A percentile compares a stretch with the other conserved stretches of the same genome.
These are phyloP conservation scores for Neophaeococcomyces aloes DNA, from an alignment of 2,329 filamentous ascomycete genomes.

Conservation along the genomic window DNA sequence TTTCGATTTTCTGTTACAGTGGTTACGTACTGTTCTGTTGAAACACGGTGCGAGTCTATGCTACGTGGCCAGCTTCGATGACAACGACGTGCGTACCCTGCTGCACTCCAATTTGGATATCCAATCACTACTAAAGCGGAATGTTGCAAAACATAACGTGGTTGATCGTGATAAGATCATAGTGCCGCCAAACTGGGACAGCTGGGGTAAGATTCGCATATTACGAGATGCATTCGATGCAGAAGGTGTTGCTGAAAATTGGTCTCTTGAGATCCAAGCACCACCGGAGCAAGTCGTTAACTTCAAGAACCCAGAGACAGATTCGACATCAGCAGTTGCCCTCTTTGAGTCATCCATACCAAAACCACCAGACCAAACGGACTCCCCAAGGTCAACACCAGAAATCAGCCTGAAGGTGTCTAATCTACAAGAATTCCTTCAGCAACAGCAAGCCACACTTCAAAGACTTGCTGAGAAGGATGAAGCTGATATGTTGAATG, in stretches of 20 bases:
- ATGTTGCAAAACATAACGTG: conserved; percentile 76
- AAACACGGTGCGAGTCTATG: conserved; percentile 82
- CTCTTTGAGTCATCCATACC: conserved; percentile 4
- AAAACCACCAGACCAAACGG: conserved; percentile 24
- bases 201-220: conserved; percentile 92
- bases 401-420: conserved; percentile 44
- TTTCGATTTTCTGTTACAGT: conserved; percentile 92
- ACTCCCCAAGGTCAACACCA: conserved; percentile 24
- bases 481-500: conserved; percentile 29
- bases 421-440: conserved; percentile 68
- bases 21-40: conserved; percentile 75
- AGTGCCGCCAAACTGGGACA: conserved; percentile 95
- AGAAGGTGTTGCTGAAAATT: conserved; percentile 71
- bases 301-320: conserved; percentile 23
- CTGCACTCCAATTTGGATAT: conserved; percentile 80
- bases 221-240: conserved; percentile 86
- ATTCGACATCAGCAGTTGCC: conserved; percentile 13
- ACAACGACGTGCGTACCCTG: conserved; percentile 66
- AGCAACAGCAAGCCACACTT: conserved; percentile 62
- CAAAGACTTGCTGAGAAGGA: conserved; percentile 54
- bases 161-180: conserved; percentile 91
- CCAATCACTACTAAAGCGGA: conserved; percentile 67
- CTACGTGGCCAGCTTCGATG: conserved; percentile 67
- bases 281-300: conserved; percentile 25
- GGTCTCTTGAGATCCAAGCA: conserved; percentile 72